Base-by-base conservation (phyloP, 2,329 filamentous ascomycete species). In the Penicillium sp. region DNA sequence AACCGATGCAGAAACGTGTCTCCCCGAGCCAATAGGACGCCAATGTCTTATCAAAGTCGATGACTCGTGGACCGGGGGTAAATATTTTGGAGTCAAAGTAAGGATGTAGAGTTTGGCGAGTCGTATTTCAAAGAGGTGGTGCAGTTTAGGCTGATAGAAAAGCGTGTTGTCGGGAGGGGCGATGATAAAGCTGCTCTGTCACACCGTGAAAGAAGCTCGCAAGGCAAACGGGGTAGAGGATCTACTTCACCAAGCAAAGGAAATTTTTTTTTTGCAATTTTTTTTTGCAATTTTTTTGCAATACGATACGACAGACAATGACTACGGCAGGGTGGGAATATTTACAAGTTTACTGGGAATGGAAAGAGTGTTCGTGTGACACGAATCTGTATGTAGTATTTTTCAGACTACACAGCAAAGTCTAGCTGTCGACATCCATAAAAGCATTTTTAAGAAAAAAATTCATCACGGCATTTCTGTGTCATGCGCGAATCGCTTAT, bases 401-500 rank as follows among this genome's bases (percentile, higher is more conserved):
- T 58, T 55, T 52, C 18, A 45, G 42, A 57, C 60, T 63, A 64
- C 59, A 51, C 52, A 57, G 53, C 57, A 58, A 59, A 61, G 45
- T 64, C 61, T 64, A 64, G 60, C 61, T 38, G 34, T 39, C 36
- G 61, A 52, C 46, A 62, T 56, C 58, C 53, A 61, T 57, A 56
- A 58, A 38, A 60, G 54, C 51, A 53, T 62, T 64, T 63, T 62
- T 57, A 52, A 57, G 51, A 44, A 54, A 60, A 58, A 60, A 58
- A 58, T 49, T 64, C 61, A 64, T 64, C 61, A 64, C 58, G 61
- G 61, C 61, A 52, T 64, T 50, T 57, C 60, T 54, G 24, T 26
- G 42, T 62, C 55, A 62, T 59, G 52, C 58, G 56, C 54, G 57
- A 61, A 60, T 57, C 63, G 60, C 71, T 86, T 88, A 88, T 81